Conservation (phyloP, 441 rosid species). For the Melastoma candidum region DNA sequence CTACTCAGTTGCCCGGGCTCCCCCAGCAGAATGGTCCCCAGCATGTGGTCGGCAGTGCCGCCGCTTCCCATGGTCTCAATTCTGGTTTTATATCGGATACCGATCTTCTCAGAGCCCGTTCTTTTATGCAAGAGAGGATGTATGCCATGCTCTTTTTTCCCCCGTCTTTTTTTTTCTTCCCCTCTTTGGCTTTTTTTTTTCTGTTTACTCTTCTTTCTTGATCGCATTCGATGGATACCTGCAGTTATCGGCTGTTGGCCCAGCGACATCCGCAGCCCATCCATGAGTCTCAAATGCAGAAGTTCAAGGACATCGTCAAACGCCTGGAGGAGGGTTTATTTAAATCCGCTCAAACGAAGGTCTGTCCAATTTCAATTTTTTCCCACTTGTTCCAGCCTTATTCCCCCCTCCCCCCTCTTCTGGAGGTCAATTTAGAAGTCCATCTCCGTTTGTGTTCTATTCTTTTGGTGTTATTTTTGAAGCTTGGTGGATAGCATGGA, state of each 20-base stretch:
- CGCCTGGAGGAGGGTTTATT: slow-evolving; percentile 96
- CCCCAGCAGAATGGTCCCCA: slow-evolving; percentile 73
- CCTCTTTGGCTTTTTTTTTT: background rate
- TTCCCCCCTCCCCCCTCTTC: background rate
- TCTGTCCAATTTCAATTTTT: background rate
- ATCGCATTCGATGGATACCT: slow-evolving; percentile 11
- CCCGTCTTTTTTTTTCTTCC: background rate
- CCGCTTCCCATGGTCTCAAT: slow-evolving; percentile 16
- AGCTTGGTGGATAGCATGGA: too few species aligned
- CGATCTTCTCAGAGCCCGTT: slow-evolving; percentile 46
- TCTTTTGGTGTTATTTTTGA: too few species aligned
- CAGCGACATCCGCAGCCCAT: slow-evolving; percentile 46
- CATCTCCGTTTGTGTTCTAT: slow-evolving; percentile 8
- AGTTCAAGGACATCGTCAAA: slow-evolving; percentile 57
- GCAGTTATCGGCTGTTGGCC: slow-evolving; percentile 44
- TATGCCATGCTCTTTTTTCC: slow-evolving; percentile 23
- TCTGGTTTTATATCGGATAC: slow-evolving; percentile 17
- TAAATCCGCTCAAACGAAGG: slow-evolving; percentile 67
- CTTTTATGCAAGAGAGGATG: slow-evolving; percentile 50
- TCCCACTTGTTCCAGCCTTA: too few species aligned
- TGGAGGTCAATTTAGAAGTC: slow-evolving; percentile 1
- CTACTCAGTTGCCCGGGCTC: slow-evolving; percentile 18
- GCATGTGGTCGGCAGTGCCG: slow-evolving; percentile 38
- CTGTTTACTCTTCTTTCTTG: slow-evolving; percentile 8
- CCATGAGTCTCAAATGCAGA: slow-evolving; percentile 43